These are phyloP conservation scores for Fusarium praegraminearum DNA, from an alignment of 2,329 filamentous ascomycete genomes.

Conservation along the genomic window DNA sequence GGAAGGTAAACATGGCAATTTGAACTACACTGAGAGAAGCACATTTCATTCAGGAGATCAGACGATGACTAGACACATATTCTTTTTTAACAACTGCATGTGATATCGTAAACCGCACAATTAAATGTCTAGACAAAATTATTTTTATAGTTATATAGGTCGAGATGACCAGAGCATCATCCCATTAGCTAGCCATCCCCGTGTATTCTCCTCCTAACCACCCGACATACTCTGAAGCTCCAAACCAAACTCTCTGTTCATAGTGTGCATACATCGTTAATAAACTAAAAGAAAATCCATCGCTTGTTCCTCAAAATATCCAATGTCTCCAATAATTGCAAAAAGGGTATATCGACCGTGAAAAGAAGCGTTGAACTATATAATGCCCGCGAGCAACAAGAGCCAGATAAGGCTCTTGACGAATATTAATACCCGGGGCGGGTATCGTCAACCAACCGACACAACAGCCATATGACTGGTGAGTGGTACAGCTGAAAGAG, in stretches of 20 bases:
- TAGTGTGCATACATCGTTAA: slow-evolving; percentile 48
- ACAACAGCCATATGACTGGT: slow-evolving; percentile 6
- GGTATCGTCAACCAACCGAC: slow-evolving; percentile 30
- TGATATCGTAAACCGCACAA: slow-evolving; percentile 34
- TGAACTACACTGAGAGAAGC: not conserved
- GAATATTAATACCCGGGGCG: slow-evolving; percentile 35
- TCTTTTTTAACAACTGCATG: slow-evolving; percentile 25
- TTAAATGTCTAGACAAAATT: slow-evolving; percentile 43
- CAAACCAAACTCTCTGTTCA: slow-evolving; percentile 34
- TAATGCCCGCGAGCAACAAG: slow-evolving; percentile 43
- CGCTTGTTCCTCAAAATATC: slow-evolving; percentile 44
- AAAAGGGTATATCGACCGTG: slow-evolving; percentile 51
- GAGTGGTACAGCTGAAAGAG: slow-evolving; percentile 26
- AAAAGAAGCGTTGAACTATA: slow-evolving; percentile 48
- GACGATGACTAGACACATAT: slow-evolving; percentile 39
- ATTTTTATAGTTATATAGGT: slow-evolving; percentile 35
- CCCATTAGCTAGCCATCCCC: slow-evolving; percentile 29
- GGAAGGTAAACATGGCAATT: slow-evolving; percentile 7
- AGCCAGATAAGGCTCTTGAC: slow-evolving; percentile 21
- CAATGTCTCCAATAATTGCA: slow-evolving; percentile 41
- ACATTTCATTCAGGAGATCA: not conserved
- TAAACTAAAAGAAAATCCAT: slow-evolving; percentile 43
- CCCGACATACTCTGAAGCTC: slow-evolving; percentile 27
- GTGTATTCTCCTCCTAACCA: slow-evolving; percentile 12
- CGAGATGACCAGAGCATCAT: slow-evolving; percentile 32